Evolutionary conservation across 2,329 filamentous ascomycete genomes (phyloP), one percentile per base, ranked within the genome.

Genomic region (Cercospora canescens): DNA sequence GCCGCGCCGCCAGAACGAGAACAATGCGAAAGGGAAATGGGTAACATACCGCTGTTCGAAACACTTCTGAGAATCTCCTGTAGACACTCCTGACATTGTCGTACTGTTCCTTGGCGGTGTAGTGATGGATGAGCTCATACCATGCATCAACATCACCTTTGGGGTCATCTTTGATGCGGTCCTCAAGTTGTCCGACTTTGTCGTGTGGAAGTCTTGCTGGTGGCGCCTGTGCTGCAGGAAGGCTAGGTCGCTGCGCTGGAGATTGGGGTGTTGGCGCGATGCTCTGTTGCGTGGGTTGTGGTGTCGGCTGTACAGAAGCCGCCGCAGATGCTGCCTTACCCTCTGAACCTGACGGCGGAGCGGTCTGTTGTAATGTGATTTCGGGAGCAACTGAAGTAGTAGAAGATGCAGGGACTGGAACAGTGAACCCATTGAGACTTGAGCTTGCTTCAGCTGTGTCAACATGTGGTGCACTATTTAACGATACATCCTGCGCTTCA

Each of bases 121-220:
- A 88, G 77, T 97, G 93, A 71, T 87, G 87, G 76, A 99, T 94
- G 76, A 99, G 85, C 70, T 87, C 87, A 74, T 96, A 82, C 95
- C 95, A 99, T 34, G 94, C 93, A 77, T 95, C 91, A 79, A 95
- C 88, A 73, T 97, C 94, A 75, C 94, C 95, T 74, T 93, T 91
- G 16, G 94, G 92, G 76, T 99, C 95, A 75, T 97, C 92, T 77
- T 91, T 90, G 78, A 98, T 91, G 76, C 94, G 89, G 78, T 95
- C 92, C 82, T 99, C 94, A 75, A 98, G 85, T 66, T 94, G 87
- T 65, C 90, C 89, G 73, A 94, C 85, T 70, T 87, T 87, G 80
- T 96, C 91, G 80, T 90, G 87, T 63, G 90, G 88, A 69, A 90
- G 81, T 69, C 88, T 82, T 75, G 69, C 62, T 4, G 67, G 66